Base-by-base conservation (phyloP, 2,329 filamentous ascomycete species). In the Tolypocladium tundrense region DNA sequence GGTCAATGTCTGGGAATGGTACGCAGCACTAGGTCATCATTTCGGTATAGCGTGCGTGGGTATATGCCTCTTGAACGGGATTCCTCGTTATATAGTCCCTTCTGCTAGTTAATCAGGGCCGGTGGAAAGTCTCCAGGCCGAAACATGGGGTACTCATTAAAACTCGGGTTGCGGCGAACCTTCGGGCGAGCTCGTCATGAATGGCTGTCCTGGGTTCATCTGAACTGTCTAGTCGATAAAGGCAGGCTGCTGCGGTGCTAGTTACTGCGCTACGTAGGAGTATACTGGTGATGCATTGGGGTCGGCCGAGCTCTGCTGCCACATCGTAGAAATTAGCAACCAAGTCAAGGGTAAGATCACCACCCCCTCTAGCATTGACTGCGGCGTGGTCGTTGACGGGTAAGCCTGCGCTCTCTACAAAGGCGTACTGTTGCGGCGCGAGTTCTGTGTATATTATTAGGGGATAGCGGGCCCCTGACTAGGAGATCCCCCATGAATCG, bases 271-370 rank as follows among this genome's bases (percentile, higher is more conserved):
- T 16, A 73, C 70, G 55, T 78, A 80, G 1, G 77, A 65, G 61
- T 82, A 82, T 60, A 81, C 67, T 0, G 77, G 62, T 0, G 77
- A 66, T 2, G 72, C 72, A 40, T 67, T 73, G 0, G 78, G 68
- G 0, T 74, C 70, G 1, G 73, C 70, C 3, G 78, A 77, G 16
- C 68, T 68, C 27, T 75, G 68, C 60, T 76, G 77, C 79, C 78
- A 81, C 11, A 42, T 78, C 76, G 56, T 81, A 77, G 2, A 76
- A 67, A 42, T 69, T 73, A 1, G 76, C 63, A 7, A 79, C 75
- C 62, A 81, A 71, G 41, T 81, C 78, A 24, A 82, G 66, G 2
- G 74, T 65, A 10, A 82, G 68, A 40, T 67, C 66, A 13, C 67
- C 64, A 19, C 66, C 64, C 21, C 66, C 68, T 7, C 67, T 60